Conservation (phyloP, 1,139 yeast species). For the Ashbya aceris region DNA sequence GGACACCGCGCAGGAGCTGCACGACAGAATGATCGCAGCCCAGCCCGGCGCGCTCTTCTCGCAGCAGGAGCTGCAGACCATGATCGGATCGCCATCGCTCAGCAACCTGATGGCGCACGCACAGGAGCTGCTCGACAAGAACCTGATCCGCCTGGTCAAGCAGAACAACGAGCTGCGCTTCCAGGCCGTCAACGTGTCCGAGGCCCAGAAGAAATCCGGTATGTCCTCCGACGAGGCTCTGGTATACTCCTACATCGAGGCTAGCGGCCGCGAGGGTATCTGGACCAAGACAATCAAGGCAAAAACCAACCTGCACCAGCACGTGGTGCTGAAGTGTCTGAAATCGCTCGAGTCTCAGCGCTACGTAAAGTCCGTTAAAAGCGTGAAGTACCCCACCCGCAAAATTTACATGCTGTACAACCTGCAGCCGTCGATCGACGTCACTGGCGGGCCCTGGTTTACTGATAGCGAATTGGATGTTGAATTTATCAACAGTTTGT, state of each 20-base stretch:
- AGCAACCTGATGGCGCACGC: slow-evolving; percentile 47
- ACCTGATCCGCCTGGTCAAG: slow-evolving; percentile 58
- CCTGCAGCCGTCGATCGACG: slow-evolving; percentile 87
- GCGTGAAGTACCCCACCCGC: slow-evolving; percentile 92
- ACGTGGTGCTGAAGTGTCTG: slow-evolving; percentile 77
- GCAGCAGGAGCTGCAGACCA: slow-evolving; percentile 49
- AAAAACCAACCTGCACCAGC: slow-evolving; percentile 86
- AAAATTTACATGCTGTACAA: slow-evolving; percentile 93
- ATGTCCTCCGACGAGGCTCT: slow-evolving; percentile 87
- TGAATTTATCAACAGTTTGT: slow-evolving; percentile 78
- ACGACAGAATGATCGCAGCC: slow-evolving; percentile 47
- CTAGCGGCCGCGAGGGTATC: slow-evolving; percentile 88
- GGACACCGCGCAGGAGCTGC: slow-evolving; percentile 46
- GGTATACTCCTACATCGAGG: slow-evolving; percentile 85
- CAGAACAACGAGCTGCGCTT: slow-evolving; percentile 60
- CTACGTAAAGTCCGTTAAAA: slow-evolving; percentile 80
- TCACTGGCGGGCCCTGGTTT: slow-evolving; percentile 99
- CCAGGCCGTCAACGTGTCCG: slow-evolving; percentile 58
- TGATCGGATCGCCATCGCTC: slow-evolving; percentile 33
- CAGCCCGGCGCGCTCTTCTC: slow-evolving; percentile 41
- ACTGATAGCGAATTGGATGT: slow-evolving; percentile 92
- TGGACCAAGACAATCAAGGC: slow-evolving; percentile 95
- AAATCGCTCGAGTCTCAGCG: slow-evolving; percentile 77
- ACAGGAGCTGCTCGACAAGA: slow-evolving; percentile 57
- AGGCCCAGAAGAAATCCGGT: slow-evolving; percentile 59